Percentiles rank a stretch among this genome's conserved stretches.
phyloP scores from a whole-genome alignment of 1,284 basidiomycete species.

The Ganoderma boninense region DNA sequence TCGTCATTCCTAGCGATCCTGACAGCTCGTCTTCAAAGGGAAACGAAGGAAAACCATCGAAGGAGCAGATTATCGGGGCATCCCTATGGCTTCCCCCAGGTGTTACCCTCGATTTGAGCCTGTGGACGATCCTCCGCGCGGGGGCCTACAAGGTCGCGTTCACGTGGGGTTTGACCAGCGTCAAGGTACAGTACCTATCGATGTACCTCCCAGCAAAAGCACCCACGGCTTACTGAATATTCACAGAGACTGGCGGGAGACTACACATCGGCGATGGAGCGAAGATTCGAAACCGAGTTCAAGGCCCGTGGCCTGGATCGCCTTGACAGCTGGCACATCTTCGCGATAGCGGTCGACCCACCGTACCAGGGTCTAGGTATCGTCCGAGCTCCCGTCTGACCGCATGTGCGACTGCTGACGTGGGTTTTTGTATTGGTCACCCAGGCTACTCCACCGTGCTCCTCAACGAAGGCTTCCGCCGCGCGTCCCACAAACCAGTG shows the following conservation, averaged over 20 bases:
- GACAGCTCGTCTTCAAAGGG: background rate
- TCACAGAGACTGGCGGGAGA: background rate
- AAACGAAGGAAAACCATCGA: background rate
- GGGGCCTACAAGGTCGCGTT: background rate
- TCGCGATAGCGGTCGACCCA: background rate
- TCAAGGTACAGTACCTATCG: background rate
- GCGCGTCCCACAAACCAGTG: background rate
- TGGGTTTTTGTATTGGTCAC: no score
- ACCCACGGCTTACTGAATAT: no score
- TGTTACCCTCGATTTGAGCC: background rate
- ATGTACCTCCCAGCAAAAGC: no score
- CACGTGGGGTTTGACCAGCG: slow-evolving; percentile 2
- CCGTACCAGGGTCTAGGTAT: slow-evolving; percentile 1
- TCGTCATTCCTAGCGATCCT: background rate
- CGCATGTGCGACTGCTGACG: no score
- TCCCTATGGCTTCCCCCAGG: background rate
- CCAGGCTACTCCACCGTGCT: slow-evolving; percentile 7
- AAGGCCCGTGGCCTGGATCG: background rate
- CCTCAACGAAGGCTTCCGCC: background rate
- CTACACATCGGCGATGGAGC: background rate
- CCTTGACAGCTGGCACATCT: slow-evolving; percentile 7
- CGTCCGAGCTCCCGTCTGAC: no score
- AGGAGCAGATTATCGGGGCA: background rate
- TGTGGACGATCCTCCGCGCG: background rate
- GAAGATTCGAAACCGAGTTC: background rate